Conservation (phyloP, 805 yeast genomes). For the Myxozyma monticola region DNA sequence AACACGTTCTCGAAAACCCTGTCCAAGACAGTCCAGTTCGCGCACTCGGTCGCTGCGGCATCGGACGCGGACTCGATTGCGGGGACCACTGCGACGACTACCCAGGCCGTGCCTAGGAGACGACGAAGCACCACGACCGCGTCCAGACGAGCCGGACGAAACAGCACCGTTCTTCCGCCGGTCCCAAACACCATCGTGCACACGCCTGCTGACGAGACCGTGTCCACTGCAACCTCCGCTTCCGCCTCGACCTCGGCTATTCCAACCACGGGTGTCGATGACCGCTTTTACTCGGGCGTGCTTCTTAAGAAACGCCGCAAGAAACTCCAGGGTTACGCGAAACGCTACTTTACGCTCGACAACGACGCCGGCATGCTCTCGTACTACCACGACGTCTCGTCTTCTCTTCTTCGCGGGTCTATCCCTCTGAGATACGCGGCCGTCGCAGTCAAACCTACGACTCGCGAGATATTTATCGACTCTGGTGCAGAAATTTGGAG, state of each 20-base stretch:
- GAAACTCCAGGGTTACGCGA: conserved; percentile 80
- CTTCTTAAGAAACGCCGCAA: conserved; percentile 79
- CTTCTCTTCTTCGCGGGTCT: conserved; percentile 78
- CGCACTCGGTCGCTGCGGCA: conserved; percentile 15
- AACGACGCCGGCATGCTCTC: conserved; percentile 78
- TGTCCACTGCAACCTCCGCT: background rate
- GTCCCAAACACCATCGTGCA: conserved; percentile 1
- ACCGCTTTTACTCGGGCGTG: conserved; percentile 66
- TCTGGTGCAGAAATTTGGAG: conserved; percentile 96
- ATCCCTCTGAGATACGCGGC: conserved; percentile 83
- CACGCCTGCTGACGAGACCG: conserved; percentile 1
- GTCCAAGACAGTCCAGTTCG: conserved; percentile 76
- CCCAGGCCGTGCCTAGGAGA: conserved; percentile 17
- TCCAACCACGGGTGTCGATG: conserved; percentile 28
- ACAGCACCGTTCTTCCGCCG: conserved; percentile 1
- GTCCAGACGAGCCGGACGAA: background rate
- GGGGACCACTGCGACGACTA: conserved; percentile 17
- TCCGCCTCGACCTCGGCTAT: background rate
- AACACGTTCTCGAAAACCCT: conserved; percentile 85
- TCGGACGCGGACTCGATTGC: conserved; percentile 16
- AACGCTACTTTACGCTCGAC: conserved; percentile 81
- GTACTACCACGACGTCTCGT: conserved; percentile 65
- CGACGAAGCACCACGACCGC: conserved; percentile 10
- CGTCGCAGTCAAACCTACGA: conserved; percentile 72
- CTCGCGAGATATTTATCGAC: conserved; percentile 74